phyloP scores from a whole-genome alignment of 2,329 filamentous ascomycete species.

The Paraphoma sp. region DNA sequence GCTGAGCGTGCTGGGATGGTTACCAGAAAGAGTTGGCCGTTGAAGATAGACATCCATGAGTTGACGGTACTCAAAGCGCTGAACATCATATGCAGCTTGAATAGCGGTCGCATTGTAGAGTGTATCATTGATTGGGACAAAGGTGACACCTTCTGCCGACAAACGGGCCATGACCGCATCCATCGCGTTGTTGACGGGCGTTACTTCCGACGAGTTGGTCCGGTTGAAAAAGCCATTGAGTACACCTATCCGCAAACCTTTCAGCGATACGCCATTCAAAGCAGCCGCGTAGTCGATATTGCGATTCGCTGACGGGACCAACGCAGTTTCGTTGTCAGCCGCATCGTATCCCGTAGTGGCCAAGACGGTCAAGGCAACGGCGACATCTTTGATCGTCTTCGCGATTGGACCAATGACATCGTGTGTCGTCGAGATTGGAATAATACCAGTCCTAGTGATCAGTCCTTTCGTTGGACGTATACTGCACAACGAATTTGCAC shows the following conservation, averaged over 20 bases:
- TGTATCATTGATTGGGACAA: slow-evolving; percentile 58
- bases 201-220: slow-evolving; percentile 59
- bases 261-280: slow-evolving; percentile 44
- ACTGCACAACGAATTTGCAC: slow-evolving; percentile 66
- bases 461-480: slow-evolving; percentile 63
- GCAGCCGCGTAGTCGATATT: slow-evolving; percentile 57
- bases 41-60: slow-evolving; percentile 63
- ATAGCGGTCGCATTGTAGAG: slow-evolving; percentile 62
- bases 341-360: slow-evolving; percentile 58
- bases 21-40: slow-evolving; percentile 50
- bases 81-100: slow-evolving; percentile 60
- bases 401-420: slow-evolving; percentile 64
- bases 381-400: slow-evolving; percentile 58
- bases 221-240: slow-evolving; percentile 66
- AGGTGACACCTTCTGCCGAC: slow-evolving; percentile 53
- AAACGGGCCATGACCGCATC: slow-evolving; percentile 56
- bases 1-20: slow-evolving; percentile 54
- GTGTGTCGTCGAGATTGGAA: slow-evolving; percentile 65
- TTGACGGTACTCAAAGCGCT: slow-evolving; percentile 66
- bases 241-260: slow-evolving; percentile 57
- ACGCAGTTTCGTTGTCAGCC: slow-evolving; percentile 60
- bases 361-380: slow-evolving; percentile 61
- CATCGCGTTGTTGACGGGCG: slow-evolving; percentile 64
- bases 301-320: slow-evolving; percentile 51
- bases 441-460: slow-evolving; percentile 59